Evolutionary conservation across 257 asterid species (phyloP).

Genomic region (Knoxia roxburghii): DNA sequence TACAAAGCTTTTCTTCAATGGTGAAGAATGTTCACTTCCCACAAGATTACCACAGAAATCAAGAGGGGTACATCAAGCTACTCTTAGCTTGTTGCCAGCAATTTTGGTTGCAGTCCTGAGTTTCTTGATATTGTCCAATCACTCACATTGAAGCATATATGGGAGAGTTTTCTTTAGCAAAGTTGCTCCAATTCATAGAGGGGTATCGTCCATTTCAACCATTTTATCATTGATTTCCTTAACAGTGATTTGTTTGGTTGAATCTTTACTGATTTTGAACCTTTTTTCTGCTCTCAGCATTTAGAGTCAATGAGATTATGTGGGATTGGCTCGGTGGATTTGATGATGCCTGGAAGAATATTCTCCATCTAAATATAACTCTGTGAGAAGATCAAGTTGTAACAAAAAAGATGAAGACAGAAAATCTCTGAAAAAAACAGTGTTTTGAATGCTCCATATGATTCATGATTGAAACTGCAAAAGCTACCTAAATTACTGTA

Average conservation of each 20-base stretch:
- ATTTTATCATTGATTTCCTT: neutral
- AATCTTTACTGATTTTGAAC: neutral
- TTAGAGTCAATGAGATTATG: slow-evolving; percentile 8
- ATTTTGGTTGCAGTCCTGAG: slow-evolving; percentile 34
- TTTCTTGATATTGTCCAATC: slow-evolving; percentile 38
- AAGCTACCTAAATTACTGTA: slow-evolving; percentile 5
- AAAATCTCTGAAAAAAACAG: neutral
- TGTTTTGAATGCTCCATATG: slow-evolving; percentile 11
- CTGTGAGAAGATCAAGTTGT: slow-evolving; percentile 8
- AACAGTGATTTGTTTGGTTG: neutral
- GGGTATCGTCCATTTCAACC: neutral
- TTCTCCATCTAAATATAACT: neutral
- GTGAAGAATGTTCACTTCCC: slow-evolving; percentile 88
- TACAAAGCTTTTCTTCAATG: slow-evolving; percentile 67
- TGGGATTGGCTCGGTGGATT: slow-evolving; percentile 8
- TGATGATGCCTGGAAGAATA: slow-evolving; percentile 1
- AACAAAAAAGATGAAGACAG: slow-evolving; percentile 7
- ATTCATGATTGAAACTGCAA: slow-evolving; percentile 1
- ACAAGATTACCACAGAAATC: slow-evolving; percentile 34
- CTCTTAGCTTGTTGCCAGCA: slow-evolving; percentile 23
- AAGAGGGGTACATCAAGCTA: slow-evolving; percentile 22
- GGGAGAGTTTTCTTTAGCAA: neutral
- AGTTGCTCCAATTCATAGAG: neutral
- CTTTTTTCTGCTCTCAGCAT: slow-evolving; percentile 3
- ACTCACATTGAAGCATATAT: slow-evolving; percentile 26